Base-by-base conservation (phyloP, 768 basidiomycete species). In the Lactifluus echinatus region DNA sequence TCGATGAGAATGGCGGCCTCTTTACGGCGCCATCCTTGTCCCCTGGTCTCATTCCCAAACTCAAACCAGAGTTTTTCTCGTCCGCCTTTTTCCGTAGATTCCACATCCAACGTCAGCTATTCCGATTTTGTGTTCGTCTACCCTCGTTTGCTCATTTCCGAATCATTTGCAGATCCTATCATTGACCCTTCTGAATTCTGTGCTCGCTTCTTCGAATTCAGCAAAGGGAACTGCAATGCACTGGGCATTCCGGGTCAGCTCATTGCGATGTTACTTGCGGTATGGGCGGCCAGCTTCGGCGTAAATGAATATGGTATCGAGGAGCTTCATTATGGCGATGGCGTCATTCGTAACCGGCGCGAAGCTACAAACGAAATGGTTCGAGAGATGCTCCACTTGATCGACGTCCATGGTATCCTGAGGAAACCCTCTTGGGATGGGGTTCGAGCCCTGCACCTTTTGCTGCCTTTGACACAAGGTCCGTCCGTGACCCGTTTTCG, bases 241-340 rank as follows among this genome's bases (percentile, higher is more conserved):
- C 78, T 95, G 11, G 78, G 81, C n/a, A 75, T 79, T 47, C 84
- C 89, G 62, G 92, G 85, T 12, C 79, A 80, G 40, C 79, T 95
- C 55, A 76, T 96, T 39, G 78, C 84, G 19, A 86, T 89, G 77
- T 71, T 89, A 29, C 76, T 95, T 21, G 89, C 89, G 43, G 82
- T 87, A 21, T 96, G 92, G 92, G 93, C 91, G 0, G 80, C 84
- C 4, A 91, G 89, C 37, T 93, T 90, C 68, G 94, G 93, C 39
- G 73, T 95, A 45, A 81, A 94, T 68, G 89, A 92, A 64, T 77
- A 75, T 42, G 93, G 92, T 36, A 66, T 78, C 15, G 81, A 85
- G 42, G 72, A 71, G 42, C 65, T 71, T n/a, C 63, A 66, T 15
- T 64, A 73, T 23, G 70, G 60, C 62, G 68, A 31, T 65, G 70